These are phyloP conservation scores for Mucor plumbeus DNA, from an alignment of 371 early-diverging fungal genomes.

Conservation along the genomic window DNA sequence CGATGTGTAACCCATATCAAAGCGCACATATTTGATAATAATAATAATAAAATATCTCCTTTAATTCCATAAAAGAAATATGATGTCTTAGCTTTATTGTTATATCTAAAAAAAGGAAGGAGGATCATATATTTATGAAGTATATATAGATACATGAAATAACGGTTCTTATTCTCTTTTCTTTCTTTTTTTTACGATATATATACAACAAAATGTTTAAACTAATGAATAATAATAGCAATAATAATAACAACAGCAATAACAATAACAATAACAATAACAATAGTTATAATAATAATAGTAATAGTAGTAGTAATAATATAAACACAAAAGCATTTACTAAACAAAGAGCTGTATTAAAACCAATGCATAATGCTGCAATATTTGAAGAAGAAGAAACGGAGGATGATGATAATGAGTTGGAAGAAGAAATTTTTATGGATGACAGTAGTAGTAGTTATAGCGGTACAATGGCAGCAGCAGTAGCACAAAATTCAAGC, in stretches of 20 bases:
- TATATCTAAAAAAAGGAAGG: neutral
- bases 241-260: no score
- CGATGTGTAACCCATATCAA: conserved; percentile 4
- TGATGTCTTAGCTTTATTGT: conserved; percentile 4
- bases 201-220: conserved; percentile 15
- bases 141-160: neutral
- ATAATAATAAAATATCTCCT: neutral
- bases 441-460: conserved; percentile 10
- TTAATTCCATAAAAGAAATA: conserved; percentile 1
- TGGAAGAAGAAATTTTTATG: conserved; percentile 1
- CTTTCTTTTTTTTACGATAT: neutral
- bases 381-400: conserved; percentile 19
- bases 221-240: neutral
- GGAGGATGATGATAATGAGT: conserved; percentile 2
- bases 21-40: conserved; percentile 3
- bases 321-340: conserved; percentile 9
- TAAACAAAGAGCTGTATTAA: conserved; percentile 24
- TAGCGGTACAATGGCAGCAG: neutral
- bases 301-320: no score
- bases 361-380: conserved; percentile 4
- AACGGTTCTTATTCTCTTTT: neutral
- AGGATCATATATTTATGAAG: neutral
- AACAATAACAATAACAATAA: neutral
- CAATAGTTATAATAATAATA: neutral
- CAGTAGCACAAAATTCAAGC: neutral